A percentile compares a stretch with the other conserved stretches of the same genome.
These are phyloP conservation scores for Telfairia occidentalis DNA, from an alignment of 331 rosid genomes.

Conservation along the genomic window DNA sequence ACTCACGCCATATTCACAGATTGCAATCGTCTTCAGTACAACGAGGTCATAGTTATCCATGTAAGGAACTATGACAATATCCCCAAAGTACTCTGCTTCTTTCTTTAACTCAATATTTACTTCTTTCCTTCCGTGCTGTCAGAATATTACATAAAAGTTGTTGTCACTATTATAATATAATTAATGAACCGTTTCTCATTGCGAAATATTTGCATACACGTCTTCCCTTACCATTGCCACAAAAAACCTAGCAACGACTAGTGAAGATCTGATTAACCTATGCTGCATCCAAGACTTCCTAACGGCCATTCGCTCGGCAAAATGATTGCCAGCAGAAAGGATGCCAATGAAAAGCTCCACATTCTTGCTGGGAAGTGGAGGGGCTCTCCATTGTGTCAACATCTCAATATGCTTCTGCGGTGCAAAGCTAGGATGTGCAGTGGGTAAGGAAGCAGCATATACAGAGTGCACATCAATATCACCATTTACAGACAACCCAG, in stretches of 20 bases:
- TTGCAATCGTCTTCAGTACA: constrained; percentile 90
- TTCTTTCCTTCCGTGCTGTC: constrained; percentile 82
- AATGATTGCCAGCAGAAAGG: constrained; percentile 95
- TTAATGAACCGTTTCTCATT: background rate
- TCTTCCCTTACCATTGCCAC: constrained; percentile 67
- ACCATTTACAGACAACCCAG: constrained; percentile 74
- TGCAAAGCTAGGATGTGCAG: constrained; percentile 91
- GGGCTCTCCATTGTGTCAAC: constrained; percentile 70
- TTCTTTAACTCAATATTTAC: constrained; percentile 62
- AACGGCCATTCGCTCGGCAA: constrained; percentile 91
- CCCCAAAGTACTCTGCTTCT: constrained; percentile 89
- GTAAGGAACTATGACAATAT: constrained; percentile 78
- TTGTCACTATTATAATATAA: constrained; percentile 16
- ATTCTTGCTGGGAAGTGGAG: constrained; percentile 28
- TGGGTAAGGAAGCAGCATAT: constrained; percentile 69
- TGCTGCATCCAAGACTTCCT: constrained; percentile 99
- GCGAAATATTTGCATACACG: background rate
- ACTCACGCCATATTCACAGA: constrained; percentile 92
- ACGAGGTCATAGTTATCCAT: constrained; percentile 95
- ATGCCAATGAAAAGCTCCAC: constrained; percentile 82
- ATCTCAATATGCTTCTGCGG: constrained; percentile 73
- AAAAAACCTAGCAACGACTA: constrained; percentile 69
- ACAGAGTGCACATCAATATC: constrained; percentile 75
- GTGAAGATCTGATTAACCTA: constrained; percentile 54
- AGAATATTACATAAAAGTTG: constrained; percentile 20